These are phyloP conservation scores for Calonectria pseudoturangicola DNA, from an alignment of 2,329 filamentous ascomycete species.

Conservation along the genomic window DNA sequence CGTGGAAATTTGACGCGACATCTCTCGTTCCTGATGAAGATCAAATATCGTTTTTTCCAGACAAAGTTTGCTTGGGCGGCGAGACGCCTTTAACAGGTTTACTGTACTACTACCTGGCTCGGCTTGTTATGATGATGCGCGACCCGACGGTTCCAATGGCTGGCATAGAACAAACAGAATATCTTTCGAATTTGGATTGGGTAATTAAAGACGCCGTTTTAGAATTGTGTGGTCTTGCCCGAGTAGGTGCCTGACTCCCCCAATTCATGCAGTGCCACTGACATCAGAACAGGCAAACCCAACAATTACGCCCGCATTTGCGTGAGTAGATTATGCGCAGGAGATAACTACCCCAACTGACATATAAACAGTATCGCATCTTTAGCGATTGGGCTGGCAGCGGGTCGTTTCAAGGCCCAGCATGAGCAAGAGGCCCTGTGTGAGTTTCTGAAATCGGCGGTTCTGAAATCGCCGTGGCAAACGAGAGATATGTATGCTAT, in stretches of 20 bases:
- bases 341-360: background rate
- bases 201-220: background rate
- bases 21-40: background rate
- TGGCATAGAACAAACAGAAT: background rate
- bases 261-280: background rate
- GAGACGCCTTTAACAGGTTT: background rate
- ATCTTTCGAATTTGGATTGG: background rate
- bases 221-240: background rate
- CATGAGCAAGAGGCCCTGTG: background rate
- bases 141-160: background rate
- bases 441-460: background rate
- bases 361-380: background rate
- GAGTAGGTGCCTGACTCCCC: background rate
- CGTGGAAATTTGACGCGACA: conserved; percentile 3
- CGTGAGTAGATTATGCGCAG: background rate
- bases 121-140: background rate
- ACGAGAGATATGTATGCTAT: background rate
- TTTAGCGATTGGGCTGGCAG: background rate
- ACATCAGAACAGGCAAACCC: background rate
- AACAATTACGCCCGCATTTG: background rate
- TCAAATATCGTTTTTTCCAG: background rate
- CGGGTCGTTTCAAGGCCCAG: background rate
- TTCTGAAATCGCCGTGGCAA: background rate
- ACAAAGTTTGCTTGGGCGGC: background rate
- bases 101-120: conserved; percentile 1